These are phyloP conservation scores for Phytophthora kernoviae DNA, from an alignment of 352 stramenopile species.

Conservation along the genomic window DNA sequence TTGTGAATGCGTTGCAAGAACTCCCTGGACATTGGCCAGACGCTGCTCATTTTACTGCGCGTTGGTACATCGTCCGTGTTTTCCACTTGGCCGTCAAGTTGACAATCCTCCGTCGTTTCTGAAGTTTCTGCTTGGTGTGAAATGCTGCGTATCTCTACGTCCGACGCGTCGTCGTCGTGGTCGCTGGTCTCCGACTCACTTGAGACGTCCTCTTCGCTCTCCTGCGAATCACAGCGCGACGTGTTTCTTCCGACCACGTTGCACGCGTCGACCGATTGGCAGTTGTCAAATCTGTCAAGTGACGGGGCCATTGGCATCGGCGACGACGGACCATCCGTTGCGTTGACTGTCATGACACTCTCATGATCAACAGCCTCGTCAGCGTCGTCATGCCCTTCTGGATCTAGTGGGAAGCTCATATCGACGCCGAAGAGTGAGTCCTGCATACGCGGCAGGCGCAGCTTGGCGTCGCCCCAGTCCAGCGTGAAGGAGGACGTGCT, in stretches of 20 bases:
- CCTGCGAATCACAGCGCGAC: neutral
- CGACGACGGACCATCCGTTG: conserved; percentile 5
- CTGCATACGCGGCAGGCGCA: conserved; percentile 50
- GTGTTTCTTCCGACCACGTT: conserved; percentile 8
- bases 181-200: conserved; percentile 15
- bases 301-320: conserved; percentile 7
- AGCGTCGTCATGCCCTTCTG: conserved; percentile 5
- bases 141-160: conserved; percentile 30
- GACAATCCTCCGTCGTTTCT: conserved; percentile 26
- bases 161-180: conserved; percentile 18
- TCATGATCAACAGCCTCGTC: conserved; percentile 7
- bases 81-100: conserved; percentile 15
- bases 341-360: conserved; percentile 5
- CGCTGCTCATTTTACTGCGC: conserved; percentile 19
- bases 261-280: neutral
- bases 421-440: conserved; percentile 47
- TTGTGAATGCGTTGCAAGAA: conserved; percentile 54
- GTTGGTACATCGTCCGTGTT: conserved; percentile 11
- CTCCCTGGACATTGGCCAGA: conserved; percentile 34
- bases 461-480: conserved; percentile 31
- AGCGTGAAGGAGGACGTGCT: conserved; percentile 12
- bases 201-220: conserved; percentile 4
- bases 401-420: conserved; percentile 30
- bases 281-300: conserved; percentile 9
- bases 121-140: conserved; percentile 7